Evolutionary conservation across 1,139 yeast species (phyloP), one percentile per base, ranked within the genome.

Genomic region (Geotrichum candidum): DNA sequence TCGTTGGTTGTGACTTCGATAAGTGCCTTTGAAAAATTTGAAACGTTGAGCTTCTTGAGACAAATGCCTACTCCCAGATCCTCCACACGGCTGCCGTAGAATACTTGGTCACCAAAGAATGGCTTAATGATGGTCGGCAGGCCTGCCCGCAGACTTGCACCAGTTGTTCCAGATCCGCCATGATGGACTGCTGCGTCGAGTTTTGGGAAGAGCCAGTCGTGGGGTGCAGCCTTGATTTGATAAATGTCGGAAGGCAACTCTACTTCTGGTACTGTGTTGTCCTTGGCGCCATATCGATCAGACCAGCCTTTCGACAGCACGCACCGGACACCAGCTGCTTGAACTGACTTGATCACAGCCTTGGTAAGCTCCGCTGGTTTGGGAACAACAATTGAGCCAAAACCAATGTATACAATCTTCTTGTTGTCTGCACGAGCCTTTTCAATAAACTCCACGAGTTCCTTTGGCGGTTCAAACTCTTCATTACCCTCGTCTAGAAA

Each of bases 91-190:
- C 83, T 78, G 0, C 96, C 97, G 73, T 89, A 92, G 72, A 94
- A 92, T 72, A 89, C 90, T 74, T 92, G 99, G 73, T 92, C 99
- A 0, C 97, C 99, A 74, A 92, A 92, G 70, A 94, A 92, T 1
- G 99, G 98, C 73, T 92, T 92, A 67, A 92, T 85, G 51, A 92
- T 82, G 0, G 96, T 90, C 0, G 98, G 97, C 46, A 88, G 72
- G 0, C 98, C 99, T 10, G 90, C 88, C 65, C 94, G 77, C 62
- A 92, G 73, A 3, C 95, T 82, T 0, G 97, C 97, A 10, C 98
- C 98, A 0, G 98, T 91, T 0, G 98, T 90, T 1, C 99, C 99
- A 0, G 96, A 87, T 0, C 99, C 99, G 51, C 99, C 99, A 73
- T 92, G 99, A 70, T 92, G 99, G 3, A 92, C 97, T 0, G 96